phyloP scores from a whole-genome alignment of 2,329 filamentous ascomycete species.

The Phialophora expanda region DNA sequence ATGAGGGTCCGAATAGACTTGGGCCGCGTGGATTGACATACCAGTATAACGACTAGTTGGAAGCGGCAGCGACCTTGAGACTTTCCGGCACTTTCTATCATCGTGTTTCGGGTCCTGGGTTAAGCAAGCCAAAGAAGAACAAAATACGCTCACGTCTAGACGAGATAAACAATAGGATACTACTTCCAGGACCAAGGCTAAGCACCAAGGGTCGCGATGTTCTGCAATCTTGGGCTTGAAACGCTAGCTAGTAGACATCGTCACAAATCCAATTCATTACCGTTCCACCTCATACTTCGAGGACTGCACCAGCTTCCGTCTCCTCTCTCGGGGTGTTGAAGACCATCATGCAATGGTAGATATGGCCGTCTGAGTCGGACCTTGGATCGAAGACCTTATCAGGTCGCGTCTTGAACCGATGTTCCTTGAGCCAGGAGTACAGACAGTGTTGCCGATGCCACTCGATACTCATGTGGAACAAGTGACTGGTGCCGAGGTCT shows the following conservation, averaged over 20 bases:
- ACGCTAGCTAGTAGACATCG: neutral
- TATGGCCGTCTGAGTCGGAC: conserved; percentile 10
- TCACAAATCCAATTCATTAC: neutral
- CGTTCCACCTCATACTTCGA: neutral
- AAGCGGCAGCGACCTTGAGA: too few species aligned
- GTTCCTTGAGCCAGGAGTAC: conserved; percentile 13
- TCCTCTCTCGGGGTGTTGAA: conserved; percentile 9
- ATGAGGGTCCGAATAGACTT: too few species aligned
- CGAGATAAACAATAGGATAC: too few species aligned
- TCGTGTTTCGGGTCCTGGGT: too few species aligned
- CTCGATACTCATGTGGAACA: conserved; percentile 14
- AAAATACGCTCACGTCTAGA: too few species aligned
- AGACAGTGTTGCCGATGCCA: conserved; percentile 12
- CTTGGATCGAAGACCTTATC: conserved; percentile 14
- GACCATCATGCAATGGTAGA: conserved; percentile 8
- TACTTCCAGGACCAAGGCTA: neutral
- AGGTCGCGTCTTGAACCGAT: conserved; percentile 9
- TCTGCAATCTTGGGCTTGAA: neutral
- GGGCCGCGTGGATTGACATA: too few species aligned
- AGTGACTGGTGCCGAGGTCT: conserved; percentile 9
- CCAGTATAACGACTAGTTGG: too few species aligned
- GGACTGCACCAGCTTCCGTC: conserved; percentile 4
- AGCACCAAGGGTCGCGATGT: too few species aligned
- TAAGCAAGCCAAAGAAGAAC: too few species aligned
- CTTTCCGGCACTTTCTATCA: too few species aligned